Evolutionary conservation across 495 filamentous ascomycete genomes (phyloP).

Genomic region (Trichocladium uniseriatum): DNA sequence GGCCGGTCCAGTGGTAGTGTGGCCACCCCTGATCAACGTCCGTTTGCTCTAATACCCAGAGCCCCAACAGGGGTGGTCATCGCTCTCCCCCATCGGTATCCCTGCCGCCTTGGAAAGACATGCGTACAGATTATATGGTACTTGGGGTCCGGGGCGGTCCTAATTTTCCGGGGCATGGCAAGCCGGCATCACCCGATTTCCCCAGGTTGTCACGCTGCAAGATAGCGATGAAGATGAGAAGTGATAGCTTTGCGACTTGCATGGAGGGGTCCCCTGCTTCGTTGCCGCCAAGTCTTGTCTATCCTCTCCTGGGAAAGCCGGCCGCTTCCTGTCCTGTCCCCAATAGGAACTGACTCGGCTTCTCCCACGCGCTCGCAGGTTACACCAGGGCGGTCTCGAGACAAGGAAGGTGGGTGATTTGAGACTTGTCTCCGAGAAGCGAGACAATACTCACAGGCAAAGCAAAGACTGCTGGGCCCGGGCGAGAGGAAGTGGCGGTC

Average conservation of each 20-base stretch:
- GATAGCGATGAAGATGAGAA: conserved; percentile 2
- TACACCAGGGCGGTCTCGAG: too few species aligned
- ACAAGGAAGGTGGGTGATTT: too few species aligned
- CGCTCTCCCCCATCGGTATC: background rate
- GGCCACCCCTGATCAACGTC: too few species aligned
- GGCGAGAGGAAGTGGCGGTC: background rate
- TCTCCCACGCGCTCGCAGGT: too few species aligned
- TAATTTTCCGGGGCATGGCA: background rate
- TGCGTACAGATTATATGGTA: too few species aligned
- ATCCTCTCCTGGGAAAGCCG: background rate
- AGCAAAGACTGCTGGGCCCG: too few species aligned
- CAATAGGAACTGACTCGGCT: too few species aligned
- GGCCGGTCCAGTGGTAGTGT: too few species aligned
- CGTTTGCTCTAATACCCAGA: conserved; percentile 4
- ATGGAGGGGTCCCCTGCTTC: background rate
- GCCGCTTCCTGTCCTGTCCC: too few species aligned
- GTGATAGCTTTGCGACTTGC: background rate
- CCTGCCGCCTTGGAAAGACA: background rate
- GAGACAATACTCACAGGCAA: background rate
- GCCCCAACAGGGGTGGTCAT: background rate
- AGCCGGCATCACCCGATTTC: background rate
- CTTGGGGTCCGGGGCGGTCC: background rate
- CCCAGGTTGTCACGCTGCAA: background rate
- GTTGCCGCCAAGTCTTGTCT: background rate
- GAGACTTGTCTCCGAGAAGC: background rate